Evolutionary conservation across 2,329 filamentous ascomycete genomes (phyloP), one percentile per base, ranked within the genome.

Genomic region (Fusarium nurragi): DNA sequence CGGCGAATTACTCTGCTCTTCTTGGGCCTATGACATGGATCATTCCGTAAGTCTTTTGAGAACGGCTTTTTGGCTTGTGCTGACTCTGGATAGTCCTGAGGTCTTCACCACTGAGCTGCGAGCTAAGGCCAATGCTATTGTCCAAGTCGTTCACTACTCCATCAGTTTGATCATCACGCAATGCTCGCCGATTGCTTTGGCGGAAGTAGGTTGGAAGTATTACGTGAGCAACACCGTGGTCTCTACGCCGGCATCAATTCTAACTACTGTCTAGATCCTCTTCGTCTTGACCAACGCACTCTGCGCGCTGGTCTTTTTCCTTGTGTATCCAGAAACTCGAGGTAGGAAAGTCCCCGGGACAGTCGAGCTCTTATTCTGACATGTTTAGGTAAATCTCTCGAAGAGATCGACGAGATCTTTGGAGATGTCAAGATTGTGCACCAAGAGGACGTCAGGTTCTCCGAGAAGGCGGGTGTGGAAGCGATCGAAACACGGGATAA

Each of bases 1-100:
- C 69, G 1, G 69, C 69, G 0, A 74, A 76, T 19, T 77, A 79
- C 4, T 79, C 77, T 13, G 77, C 77, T 16, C 64, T 79, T 2
- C 61, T 79, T 6, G 77, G 77, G 0, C 77, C 77, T 0, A 79
- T 79, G 77, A 79, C 77, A 0, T 79, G 77, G 77, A 79, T 79
- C 9, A 78, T 79, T 21, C 77, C 77, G 77, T 78, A 26, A 60
- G 76, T 73, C 10, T 7, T 60, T 13, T 4, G 1, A 3, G 0
- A 18, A 28, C 14, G 12, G 2, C 3, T 0, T 1, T 1, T 19
- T 4, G 6, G 2, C 0, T 7, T n/a, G 0, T 12, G 4, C 53
- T 39, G 0, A 38, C 6, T 0, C 1, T 37, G 0, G 12, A 3
- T 2, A 79, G 77, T 0, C 77, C 77, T 0, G 77, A 79, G 67